Evolutionary conservation across 129 eudicot species (phyloP).

Genomic region (Centrapalus pauciflorus): DNA sequence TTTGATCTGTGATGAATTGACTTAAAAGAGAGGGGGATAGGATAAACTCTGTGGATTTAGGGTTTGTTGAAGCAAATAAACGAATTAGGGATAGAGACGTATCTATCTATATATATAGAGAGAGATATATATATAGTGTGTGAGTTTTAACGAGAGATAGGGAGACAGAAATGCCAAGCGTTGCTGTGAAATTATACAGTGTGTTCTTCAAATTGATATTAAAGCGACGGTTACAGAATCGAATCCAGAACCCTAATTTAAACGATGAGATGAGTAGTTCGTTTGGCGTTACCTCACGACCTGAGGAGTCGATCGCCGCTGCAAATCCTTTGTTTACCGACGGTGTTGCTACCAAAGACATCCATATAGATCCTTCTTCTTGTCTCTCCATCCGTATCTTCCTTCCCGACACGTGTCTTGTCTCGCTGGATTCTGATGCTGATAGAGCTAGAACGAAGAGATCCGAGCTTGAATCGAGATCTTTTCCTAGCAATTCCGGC

Average conservation of each 20-base stretch:
- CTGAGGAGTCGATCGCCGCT: conserved; percentile 74
- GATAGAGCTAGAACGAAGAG: conserved; percentile 22
- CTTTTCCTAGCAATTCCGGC: conserved; percentile 1
- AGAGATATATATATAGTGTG: not conserved
- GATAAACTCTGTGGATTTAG: not conserved
- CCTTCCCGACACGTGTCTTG: conserved; percentile 72
- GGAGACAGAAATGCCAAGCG: conserved; percentile 72
- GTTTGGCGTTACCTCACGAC: conserved; percentile 82
- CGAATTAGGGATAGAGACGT: conserved; percentile 10
- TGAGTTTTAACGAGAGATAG: not conserved
- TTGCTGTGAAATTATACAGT: conserved; percentile 80
- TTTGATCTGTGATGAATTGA: conserved; percentile 10
- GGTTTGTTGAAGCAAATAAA: conserved; percentile 1
- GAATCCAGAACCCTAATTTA: conserved; percentile 50
- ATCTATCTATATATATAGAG: too few species aligned
- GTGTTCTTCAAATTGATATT: conserved; percentile 67
- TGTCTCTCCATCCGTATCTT: conserved; percentile 73
- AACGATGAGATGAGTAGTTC: conserved; percentile 33
- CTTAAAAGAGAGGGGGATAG: conserved; percentile 21
- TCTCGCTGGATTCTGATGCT: conserved; percentile 29
- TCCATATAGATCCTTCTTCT: conserved; percentile 81
- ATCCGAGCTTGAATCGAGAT: conserved; percentile 31
- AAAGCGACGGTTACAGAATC: conserved; percentile 72
- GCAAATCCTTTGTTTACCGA: conserved; percentile 72
- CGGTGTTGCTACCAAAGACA: conserved; percentile 89